These are phyloP conservation scores for Prunus yedoensis DNA, from an alignment of 331 rosid species.

Conservation along the genomic window DNA sequence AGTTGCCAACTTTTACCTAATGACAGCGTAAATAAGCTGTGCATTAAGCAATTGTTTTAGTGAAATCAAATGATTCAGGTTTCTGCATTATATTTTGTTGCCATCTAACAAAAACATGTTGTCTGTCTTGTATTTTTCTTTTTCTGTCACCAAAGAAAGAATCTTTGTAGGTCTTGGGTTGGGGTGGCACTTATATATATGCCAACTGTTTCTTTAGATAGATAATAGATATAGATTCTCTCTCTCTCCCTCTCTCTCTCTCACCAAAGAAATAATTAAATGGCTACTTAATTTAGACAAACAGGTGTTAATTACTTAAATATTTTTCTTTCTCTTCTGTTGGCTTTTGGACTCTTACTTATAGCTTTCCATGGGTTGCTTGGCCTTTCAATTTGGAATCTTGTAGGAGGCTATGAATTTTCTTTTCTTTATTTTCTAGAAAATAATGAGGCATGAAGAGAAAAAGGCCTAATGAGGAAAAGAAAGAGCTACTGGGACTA, in stretches of 20 bases:
- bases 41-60: conserved; percentile 1
- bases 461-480: background rate
- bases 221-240: background rate
- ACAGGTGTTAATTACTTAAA: background rate
- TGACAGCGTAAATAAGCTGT: conserved; percentile 12
- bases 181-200: background rate
- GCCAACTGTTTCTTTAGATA: background rate
- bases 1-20: conserved; percentile 9
- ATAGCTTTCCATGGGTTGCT: background rate
- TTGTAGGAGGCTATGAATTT: background rate
- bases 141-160: background rate
- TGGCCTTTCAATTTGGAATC: conserved; percentile 20
- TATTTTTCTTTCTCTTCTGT: background rate
- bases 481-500: background rate
- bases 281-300: background rate
- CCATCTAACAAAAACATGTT: background rate
- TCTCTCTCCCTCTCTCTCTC: background rate
- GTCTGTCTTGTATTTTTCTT: background rate
- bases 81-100: conserved; percentile 9
- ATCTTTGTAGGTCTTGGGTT: background rate
- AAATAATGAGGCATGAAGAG: background rate
- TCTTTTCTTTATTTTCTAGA: background rate
- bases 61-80: conserved; percentile 5
- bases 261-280: background rate
- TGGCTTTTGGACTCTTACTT: background rate